Evolutionary conservation across 257 asterid genomes (phyloP).

Genomic region (Rauvolfia tetraphylla): DNA sequence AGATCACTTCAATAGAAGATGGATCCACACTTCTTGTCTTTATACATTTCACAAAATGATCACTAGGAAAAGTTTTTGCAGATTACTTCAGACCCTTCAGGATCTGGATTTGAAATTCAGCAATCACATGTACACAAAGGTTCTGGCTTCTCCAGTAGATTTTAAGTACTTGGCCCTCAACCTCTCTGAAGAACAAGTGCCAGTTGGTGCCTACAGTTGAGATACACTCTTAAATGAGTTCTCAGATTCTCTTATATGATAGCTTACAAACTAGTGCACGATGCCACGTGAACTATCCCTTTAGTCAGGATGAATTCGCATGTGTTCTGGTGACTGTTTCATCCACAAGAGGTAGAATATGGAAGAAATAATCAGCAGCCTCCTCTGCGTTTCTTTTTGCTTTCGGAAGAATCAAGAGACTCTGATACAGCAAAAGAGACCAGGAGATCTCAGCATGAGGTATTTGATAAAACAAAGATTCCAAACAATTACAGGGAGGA

Average conservation of each 20-base stretch:
- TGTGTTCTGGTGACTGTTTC: slow-evolving; percentile 31
- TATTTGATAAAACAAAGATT: neutral
- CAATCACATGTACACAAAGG: neutral
- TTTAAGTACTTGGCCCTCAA: neutral
- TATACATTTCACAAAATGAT: neutral
- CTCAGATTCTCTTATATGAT: neutral
- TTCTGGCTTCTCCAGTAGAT: neutral
- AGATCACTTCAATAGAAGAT: neutral
- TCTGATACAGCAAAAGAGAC: slow-evolving; percentile 30
- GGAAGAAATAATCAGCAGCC: slow-evolving; percentile 30
- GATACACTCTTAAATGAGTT: neutral
- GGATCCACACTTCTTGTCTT: neutral
- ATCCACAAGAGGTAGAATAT: slow-evolving; percentile 37
- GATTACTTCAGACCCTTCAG: neutral
- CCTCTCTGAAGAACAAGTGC: neutral
- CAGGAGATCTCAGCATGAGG: neutral
- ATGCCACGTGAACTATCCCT: slow-evolving; percentile 7
- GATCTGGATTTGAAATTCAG: neutral
- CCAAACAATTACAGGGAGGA: neutral
- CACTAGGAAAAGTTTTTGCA: neutral
- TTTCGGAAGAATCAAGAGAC: slow-evolving; percentile 21
- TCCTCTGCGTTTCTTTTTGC: slow-evolving; percentile 26
- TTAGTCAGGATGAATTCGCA: slow-evolving; percentile 27
- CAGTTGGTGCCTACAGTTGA: neutral
- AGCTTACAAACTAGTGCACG: neutral